Conservation (phyloP, 805 yeast genomes). For the Metschnikowia cubensis region DNA sequence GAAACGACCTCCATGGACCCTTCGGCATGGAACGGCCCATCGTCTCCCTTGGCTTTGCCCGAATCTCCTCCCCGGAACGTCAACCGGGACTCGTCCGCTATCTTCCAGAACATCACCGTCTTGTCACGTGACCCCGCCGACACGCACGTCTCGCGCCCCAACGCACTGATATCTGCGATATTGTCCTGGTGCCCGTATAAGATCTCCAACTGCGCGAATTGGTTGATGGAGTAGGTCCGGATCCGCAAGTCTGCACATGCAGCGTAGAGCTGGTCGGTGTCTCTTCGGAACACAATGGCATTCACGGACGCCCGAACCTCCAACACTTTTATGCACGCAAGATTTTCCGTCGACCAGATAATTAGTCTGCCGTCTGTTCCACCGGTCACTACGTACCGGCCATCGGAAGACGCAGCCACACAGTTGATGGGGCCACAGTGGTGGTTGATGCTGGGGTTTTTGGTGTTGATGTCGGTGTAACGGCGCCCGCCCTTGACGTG, state of each 20-base stretch:
- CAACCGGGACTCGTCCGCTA: slow-evolving; percentile 89
- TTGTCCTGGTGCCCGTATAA: slow-evolving; percentile 94
- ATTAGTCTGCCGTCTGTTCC: slow-evolving; percentile 78
- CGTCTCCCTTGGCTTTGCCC: slow-evolving; percentile 23
- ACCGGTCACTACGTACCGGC: slow-evolving; percentile 86
- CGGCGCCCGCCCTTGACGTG: slow-evolving; percentile 61
- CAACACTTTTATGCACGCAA: slow-evolving; percentile 71
- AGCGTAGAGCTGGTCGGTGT: slow-evolving; percentile 81
- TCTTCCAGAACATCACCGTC: slow-evolving; percentile 95
- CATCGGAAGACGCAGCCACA: slow-evolving; percentile 83
- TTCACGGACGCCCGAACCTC: slow-evolving; percentile 74
- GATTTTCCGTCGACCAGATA: slow-evolving; percentile 79
- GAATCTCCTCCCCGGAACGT: slow-evolving; percentile 89
- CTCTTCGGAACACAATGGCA: slow-evolving; percentile 72
- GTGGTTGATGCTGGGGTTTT: slow-evolving; percentile 57
- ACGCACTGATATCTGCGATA: slow-evolving; percentile 75
- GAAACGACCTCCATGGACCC: slow-evolving; percentile 88
- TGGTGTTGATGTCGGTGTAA: slow-evolving; percentile 32
- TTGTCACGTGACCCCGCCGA: slow-evolving; percentile 95
- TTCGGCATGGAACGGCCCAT: slow-evolving; percentile 45
- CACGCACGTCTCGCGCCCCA: slow-evolving; percentile 86
- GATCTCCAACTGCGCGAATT: slow-evolving; percentile 83
- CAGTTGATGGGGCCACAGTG: slow-evolving; percentile 75
- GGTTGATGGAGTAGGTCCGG: slow-evolving; percentile 81
- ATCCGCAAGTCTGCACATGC: slow-evolving; percentile 91